phyloP scores from a whole-genome alignment of 2,329 filamentous ascomycete species.

The Iodosphaeria phyllophila region DNA sequence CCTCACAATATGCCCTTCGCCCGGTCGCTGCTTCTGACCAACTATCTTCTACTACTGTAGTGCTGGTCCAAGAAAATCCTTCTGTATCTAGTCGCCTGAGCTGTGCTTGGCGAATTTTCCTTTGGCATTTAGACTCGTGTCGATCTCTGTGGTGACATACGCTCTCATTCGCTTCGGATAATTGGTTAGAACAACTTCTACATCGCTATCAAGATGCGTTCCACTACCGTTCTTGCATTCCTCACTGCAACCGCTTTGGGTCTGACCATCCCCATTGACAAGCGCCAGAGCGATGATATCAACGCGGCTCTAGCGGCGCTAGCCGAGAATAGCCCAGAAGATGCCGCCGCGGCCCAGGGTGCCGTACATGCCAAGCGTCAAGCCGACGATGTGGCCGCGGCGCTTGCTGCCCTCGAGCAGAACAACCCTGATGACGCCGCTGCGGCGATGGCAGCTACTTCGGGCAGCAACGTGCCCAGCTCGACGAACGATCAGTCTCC shows the following conservation, averaged over 20 bases:
- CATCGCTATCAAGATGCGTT: background rate
- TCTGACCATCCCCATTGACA: background rate
- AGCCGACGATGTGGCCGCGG: background rate
- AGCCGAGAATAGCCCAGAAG: constrained; percentile 1
- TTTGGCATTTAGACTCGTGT: background rate
- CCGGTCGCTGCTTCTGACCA: too few relatives aligned
- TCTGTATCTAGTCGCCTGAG: constrained; percentile 1
- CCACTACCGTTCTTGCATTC: background rate
- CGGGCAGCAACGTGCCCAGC: too few relatives aligned
- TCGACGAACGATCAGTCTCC: too few relatives aligned
- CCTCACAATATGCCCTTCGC: too few relatives aligned
- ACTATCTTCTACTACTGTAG: too few relatives aligned
- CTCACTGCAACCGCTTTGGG: background rate
- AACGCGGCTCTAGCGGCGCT: background rate
- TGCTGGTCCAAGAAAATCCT: too few relatives aligned
- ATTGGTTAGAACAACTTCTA: too few relatives aligned
- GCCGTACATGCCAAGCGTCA: too few relatives aligned
- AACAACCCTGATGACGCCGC: background rate
- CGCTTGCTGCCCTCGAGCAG: background rate
- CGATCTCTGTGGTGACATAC: background rate
- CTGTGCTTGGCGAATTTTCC: constrained; percentile 1
- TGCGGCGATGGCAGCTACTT: too few relatives aligned
- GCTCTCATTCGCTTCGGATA: background rate
- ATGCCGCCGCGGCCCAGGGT: constrained; percentile 1
- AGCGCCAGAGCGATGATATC: background rate